Evolutionary conservation across 257 asterid species (phyloP), one percentile per base, ranked within the genome.

Genomic region (Forsythia viridissima): DNA sequence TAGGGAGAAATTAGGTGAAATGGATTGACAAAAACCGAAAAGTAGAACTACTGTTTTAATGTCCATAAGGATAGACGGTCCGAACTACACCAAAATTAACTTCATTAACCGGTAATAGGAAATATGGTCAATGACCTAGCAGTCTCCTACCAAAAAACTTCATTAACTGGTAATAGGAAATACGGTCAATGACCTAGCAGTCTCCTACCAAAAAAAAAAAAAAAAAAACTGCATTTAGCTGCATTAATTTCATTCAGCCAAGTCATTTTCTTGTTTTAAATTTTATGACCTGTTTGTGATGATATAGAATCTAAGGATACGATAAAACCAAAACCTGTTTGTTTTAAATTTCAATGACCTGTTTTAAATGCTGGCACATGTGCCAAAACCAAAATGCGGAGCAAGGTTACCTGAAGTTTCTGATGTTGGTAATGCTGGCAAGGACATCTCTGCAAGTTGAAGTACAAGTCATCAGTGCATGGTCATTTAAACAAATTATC

Each of bases 401-500:
- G 97, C 96, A 77, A 84, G 83, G 80, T 83, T 86, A 8, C 91
- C 93, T 81, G 80, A 76, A 77, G 85, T 89, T 77, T 85, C 85
- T 24, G 97, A 89, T 57, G 94, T 91, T 65, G 99, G 98, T 66
- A 96, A 87, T 73, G 98, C 99, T 16, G 98, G 98, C 86, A 96
- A 88, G 44, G 99, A 96, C 98, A 93, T 93, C 85, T 96, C 99
- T 95, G 96, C 69, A 87, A 80, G 83, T 80, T 72, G 51, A 73
- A 72, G 80, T 65, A 84, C 21, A 72, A 71, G 39, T 67, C 41
- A 71, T 82, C 55, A 85, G 73, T 30, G 30, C 44, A 59, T 51
- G 21, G 34, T 80, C 34, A 8, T 37, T 71, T 18, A 8, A 57
- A 55, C 66, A 80, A 52, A 44, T n/a, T 46, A 81, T 61, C 1